Percentiles rank a stretch among this genome's conserved stretches.
Evolutionary conservation across 148 eudicot genomes (phyloP).

Genomic region (Camellia lanceoleosa): DNA sequence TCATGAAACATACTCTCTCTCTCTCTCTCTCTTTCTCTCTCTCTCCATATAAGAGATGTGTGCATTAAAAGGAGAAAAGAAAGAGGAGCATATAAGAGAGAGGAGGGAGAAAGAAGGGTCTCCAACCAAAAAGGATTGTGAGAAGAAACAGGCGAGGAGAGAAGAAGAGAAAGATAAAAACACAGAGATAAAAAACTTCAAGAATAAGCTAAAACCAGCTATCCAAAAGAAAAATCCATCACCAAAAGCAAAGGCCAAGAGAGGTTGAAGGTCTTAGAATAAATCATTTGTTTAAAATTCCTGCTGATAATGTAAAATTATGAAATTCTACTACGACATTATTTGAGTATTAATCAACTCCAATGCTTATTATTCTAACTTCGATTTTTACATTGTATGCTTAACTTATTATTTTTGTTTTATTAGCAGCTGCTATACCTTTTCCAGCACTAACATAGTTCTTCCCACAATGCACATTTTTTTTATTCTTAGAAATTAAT

Average conservation of each 20-base stretch:
- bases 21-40: neutral
- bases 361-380: neutral
- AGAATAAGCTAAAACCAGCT: neutral
- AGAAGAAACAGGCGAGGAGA: neutral
- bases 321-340: neutral
- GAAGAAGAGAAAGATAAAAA: neutral
- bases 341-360: neutral
- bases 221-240: neutral
- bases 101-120: neutral
- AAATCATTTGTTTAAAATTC: neutral
- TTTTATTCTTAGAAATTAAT: neutral
- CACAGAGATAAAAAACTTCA: no score
- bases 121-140: neutral
- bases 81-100: neutral
- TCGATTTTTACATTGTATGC: neutral
- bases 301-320: neutral
- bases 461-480: neutral
- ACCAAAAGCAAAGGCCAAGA: neutral
- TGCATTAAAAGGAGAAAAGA: neutral
- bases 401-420: neutral
- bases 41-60: neutral
- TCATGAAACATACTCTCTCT: neutral
- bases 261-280: neutral
- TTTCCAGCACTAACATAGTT: neutral
- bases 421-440: neutral